phyloP scores from a whole-genome alignment of 179 eudicot genomes.

The Nepenthes alata region DNA sequence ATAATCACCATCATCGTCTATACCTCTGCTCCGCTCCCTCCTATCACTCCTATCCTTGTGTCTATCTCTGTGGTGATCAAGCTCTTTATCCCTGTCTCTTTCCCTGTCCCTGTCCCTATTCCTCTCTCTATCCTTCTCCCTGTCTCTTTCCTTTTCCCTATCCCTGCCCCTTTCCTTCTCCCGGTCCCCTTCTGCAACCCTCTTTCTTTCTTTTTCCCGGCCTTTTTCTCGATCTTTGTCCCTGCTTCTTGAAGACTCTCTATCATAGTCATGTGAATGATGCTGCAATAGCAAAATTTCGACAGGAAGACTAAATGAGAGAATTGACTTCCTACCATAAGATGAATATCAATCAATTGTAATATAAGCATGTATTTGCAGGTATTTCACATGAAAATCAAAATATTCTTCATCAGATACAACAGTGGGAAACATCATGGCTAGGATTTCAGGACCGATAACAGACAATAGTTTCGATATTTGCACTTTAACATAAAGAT shows the following conservation, averaged over 20 bases:
- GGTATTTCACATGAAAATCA: background rate
- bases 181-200: slow-evolving; percentile 20
- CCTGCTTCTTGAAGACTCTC: slow-evolving; percentile 27
- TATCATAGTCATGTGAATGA: slow-evolving; percentile 20
- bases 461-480: background rate
- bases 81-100: slow-evolving; percentile 27
- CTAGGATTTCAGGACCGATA: background rate
- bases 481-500: background rate
- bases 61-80: slow-evolving; percentile 46
- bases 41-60: slow-evolving; percentile 39
- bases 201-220: slow-evolving; percentile 24
- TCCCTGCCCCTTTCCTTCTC: slow-evolving; percentile 28
- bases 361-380: too few species aligned
- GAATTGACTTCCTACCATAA: background rate
- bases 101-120: slow-evolving; percentile 23
- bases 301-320: background rate
- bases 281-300: slow-evolving; percentile 13
- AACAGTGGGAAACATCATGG: background rate
- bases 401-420: background rate
- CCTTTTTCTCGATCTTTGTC: slow-evolving; percentile 23
- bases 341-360: too few species aligned
- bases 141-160: slow-evolving; percentile 19
- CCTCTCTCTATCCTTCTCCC: slow-evolving; percentile 14
- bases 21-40: slow-evolving; percentile 43
- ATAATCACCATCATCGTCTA: slow-evolving; percentile 56